phyloP scores from a whole-genome alignment of 2,329 filamentous ascomycete genomes.

The Colletotrichum filicis region DNA sequence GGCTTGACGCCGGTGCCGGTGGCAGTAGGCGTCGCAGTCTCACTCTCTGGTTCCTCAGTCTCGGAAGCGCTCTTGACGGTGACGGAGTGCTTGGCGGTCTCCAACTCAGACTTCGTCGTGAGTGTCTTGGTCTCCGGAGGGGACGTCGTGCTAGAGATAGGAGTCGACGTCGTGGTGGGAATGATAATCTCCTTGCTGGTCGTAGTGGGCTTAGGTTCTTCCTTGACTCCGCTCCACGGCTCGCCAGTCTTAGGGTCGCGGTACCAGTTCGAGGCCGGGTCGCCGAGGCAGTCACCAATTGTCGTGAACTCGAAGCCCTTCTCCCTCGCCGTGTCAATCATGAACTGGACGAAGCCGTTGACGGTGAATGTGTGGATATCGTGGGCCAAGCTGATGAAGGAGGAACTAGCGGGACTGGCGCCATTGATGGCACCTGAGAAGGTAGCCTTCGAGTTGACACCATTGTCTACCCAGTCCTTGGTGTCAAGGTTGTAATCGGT shows the following conservation, averaged over 20 bases:
- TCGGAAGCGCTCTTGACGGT: not conserved
- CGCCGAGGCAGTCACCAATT: constrained; percentile 58
- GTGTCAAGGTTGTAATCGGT: constrained; percentile 46
- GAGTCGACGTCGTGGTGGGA: constrained; percentile 1
- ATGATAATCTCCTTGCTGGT: not conserved
- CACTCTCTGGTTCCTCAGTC: not conserved
- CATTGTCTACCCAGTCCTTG: constrained; percentile 45
- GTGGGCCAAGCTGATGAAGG: constrained; percentile 49
- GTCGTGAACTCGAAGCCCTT: constrained; percentile 56
- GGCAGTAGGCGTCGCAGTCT: constrained; percentile 1
- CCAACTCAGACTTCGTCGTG: not conserved
- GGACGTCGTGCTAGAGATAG: not conserved
- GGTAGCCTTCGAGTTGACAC: constrained; percentile 37
- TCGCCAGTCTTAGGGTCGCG: constrained; percentile 45
- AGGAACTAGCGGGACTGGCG: constrained; percentile 31
- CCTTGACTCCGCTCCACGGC: constrained; percentile 11
- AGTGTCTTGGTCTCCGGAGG: not conserved
- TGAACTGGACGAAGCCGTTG: constrained; percentile 54
- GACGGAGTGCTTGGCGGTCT: not conserved
- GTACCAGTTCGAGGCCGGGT: constrained; percentile 59
- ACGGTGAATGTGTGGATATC: constrained; percentile 59
- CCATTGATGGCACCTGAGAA: constrained; percentile 43
- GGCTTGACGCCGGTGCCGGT: not conserved
- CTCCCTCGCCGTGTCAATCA: constrained; percentile 51
- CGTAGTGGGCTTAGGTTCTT: constrained; percentile 25